A percentile compares a stretch with the other conserved stretches of the same genome.
These are phyloP conservation scores for Ophiocordyceps robertsii DNA, from an alignment of 2,329 filamentous ascomycete species.

Conservation along the genomic window DNA sequence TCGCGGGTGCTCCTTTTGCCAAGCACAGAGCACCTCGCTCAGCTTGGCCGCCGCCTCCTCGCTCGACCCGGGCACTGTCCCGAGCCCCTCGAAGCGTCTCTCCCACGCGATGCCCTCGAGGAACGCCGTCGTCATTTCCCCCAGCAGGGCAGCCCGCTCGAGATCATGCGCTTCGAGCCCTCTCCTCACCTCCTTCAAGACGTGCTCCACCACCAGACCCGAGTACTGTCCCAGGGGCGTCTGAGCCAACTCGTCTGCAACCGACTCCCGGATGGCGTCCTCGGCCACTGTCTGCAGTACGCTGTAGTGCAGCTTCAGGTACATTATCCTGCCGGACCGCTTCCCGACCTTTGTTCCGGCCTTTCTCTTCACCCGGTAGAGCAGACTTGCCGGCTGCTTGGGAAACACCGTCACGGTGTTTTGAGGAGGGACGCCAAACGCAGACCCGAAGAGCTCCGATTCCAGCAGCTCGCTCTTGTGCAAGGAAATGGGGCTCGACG, in stretches of 20 bases:
- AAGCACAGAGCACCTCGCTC: conserved; percentile 15
- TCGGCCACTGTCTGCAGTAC: conserved; percentile 64
- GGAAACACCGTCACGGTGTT: conserved; percentile 55
- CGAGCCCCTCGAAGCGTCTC: conserved; percentile 35
- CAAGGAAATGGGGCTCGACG: conserved; percentile 59
- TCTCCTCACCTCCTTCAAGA: conserved; percentile 29
- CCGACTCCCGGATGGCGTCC: conserved; percentile 27
- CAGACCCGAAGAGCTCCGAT: conserved; percentile 55
- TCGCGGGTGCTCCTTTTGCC: conserved; percentile 16
- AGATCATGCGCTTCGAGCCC: conserved; percentile 35
- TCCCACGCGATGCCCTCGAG: conserved; percentile 34
- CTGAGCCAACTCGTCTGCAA: conserved; percentile 24
- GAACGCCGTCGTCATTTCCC: conserved; percentile 34
- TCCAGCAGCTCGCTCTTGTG: conserved; percentile 56
- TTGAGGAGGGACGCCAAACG: conserved; percentile 40
- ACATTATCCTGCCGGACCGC: conserved; percentile 32
- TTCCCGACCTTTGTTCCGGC: conserved; percentile 19
- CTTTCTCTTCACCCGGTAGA: conserved; percentile 64
- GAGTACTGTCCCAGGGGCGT: conserved; percentile 31
- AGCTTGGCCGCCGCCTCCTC: conserved; percentile 16
- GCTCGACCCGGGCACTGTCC: conserved; percentile 20
- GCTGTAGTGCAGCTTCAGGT: conserved; percentile 62
- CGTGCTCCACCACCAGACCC: conserved; percentile 29
- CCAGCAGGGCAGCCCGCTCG: conserved; percentile 41
- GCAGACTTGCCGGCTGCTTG: conserved; percentile 65